Percentiles rank a stretch among this genome's conserved stretches.
phyloP scores from a whole-genome alignment of 805 yeast genomes.

The Saturnispora halmiae region DNA sequence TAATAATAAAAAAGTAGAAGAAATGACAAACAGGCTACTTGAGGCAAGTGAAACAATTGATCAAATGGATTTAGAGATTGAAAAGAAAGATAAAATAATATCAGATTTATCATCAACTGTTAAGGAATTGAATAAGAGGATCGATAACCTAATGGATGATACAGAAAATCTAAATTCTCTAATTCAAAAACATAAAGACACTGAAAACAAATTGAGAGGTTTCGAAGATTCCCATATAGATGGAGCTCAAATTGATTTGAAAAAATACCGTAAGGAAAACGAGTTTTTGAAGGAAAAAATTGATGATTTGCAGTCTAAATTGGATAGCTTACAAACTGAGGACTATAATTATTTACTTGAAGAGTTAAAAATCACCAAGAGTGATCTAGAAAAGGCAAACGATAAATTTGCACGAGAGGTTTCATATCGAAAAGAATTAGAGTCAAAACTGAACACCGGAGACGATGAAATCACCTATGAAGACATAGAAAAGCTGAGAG shows the following conservation, averaged over 20 bases:
- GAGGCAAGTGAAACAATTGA: constrained; percentile 14
- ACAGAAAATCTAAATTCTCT: constrained; percentile 8
- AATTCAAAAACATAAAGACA: background rate
- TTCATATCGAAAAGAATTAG: background rate
- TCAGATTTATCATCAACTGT: constrained; percentile 1
- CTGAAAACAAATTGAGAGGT: background rate
- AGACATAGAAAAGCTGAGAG: constrained; percentile 5
- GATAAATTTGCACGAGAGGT: constrained; percentile 6
- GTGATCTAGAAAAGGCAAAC: constrained; percentile 6
- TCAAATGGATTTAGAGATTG: constrained; percentile 13
- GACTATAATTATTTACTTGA: constrained; percentile 25
- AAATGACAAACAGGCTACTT: constrained; percentile 11
- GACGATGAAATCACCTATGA: constrained; percentile 4
- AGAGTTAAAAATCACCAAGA: constrained; percentile 20
- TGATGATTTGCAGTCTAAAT: constrained; percentile 7
- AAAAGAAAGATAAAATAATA: constrained; percentile 6
- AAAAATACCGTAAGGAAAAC: constrained; percentile 3
- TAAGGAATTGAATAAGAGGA: constrained; percentile 10
- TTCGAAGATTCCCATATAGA: too few species aligned
- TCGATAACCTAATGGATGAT: constrained; percentile 10
- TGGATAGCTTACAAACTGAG: constrained; percentile 8
- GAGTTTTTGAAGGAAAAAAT: constrained; percentile 15
- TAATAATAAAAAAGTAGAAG: constrained; percentile 6
- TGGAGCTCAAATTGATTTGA: too few species aligned
- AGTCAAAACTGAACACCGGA: background rate